Evolutionary conservation across 192 early-diverging fungal species (phyloP).

Genomic region (Coemansia sp.): DNA sequence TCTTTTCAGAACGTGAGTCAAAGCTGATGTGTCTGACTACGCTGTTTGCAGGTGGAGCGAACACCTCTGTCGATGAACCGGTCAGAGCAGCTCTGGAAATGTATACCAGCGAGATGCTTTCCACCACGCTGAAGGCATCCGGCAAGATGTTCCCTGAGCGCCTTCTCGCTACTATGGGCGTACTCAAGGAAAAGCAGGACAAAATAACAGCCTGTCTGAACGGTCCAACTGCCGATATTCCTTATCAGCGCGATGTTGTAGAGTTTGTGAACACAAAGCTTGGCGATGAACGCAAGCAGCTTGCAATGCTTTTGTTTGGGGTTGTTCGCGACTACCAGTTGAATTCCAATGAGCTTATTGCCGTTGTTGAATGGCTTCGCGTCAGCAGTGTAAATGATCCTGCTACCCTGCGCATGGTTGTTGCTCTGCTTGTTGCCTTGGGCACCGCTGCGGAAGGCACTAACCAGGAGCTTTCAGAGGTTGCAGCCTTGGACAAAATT

Average conservation of each 20-base stretch:
- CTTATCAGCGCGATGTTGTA: slow-evolving; percentile 44
- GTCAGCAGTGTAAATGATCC: slow-evolving; percentile 37
- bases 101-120: slow-evolving; percentile 34
- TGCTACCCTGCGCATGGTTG: slow-evolving; percentile 37
- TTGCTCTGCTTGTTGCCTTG: slow-evolving; percentile 37
- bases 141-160: slow-evolving; percentile 56
- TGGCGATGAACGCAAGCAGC: slow-evolving; percentile 47
- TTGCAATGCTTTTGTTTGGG: slow-evolving; percentile 49
- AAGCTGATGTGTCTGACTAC: slow-evolving; percentile 58
- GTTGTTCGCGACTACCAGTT: slow-evolving; percentile 48
- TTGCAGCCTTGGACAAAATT: slow-evolving; percentile 46
- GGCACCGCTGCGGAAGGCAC: slow-evolving; percentile 26
- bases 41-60: slow-evolving; percentile 58
- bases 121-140: slow-evolving; percentile 27
- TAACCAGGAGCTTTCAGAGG: slow-evolving; percentile 32
- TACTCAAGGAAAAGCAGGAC: slow-evolving; percentile 52
- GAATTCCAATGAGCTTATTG: slow-evolving; percentile 34
- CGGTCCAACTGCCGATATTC: slow-evolving; percentile 55
- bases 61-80: slow-evolving; percentile 40
- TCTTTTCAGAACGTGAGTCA: slow-evolving; percentile 65
- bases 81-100: slow-evolving; percentile 52
- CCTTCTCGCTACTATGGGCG: slow-evolving; percentile 55
- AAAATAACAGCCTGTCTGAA: slow-evolving; percentile 51
- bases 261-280: slow-evolving; percentile 44
- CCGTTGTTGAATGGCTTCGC: slow-evolving; percentile 47